A percentile compares a stretch with the other conserved stretches of the same genome.
Evolutionary conservation across 768 basidiomycete genomes (phyloP).

Genomic region (Tylopilus vinaceipallidus): DNA sequence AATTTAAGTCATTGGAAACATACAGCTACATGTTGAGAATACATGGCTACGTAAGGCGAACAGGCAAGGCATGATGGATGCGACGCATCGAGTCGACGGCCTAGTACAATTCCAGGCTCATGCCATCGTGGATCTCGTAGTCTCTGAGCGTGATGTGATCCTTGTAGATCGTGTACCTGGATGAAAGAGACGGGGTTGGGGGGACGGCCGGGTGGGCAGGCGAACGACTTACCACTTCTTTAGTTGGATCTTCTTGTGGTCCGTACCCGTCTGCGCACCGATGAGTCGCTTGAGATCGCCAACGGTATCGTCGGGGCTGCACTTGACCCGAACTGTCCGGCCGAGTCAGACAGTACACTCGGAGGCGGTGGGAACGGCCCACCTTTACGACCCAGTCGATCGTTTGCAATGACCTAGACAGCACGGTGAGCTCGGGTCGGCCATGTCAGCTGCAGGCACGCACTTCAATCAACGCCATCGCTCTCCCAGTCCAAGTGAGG

Average conservation of each 20-base stretch:
- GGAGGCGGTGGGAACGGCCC: not conserved
- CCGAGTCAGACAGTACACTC: slow-evolving; percentile 6
- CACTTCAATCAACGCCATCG: slow-evolving; percentile 59
- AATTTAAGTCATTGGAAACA: no score
- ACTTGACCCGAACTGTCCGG: slow-evolving; percentile 87
- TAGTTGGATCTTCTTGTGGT: slow-evolving; percentile 78
- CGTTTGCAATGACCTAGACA: slow-evolving; percentile 86
- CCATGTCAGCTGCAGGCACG: slow-evolving; percentile 3
- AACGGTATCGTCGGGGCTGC: slow-evolving; percentile 92
- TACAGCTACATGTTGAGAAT: slow-evolving; percentile 8
- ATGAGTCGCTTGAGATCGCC: slow-evolving; percentile 97
- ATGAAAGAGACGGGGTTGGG: not conserved
- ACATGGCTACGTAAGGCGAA: not conserved
- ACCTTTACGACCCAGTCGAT: slow-evolving; percentile 95
- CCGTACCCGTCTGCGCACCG: slow-evolving; percentile 93
- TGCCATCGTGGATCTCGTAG: slow-evolving; percentile 91
- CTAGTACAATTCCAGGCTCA: slow-evolving; percentile 92
- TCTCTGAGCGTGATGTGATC: slow-evolving; percentile 93
- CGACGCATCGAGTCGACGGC: slow-evolving; percentile 1
- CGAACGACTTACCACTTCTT: slow-evolving; percentile 84
- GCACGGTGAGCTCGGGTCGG: slow-evolving; percentile 2
- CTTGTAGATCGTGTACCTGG: slow-evolving; percentile 92
- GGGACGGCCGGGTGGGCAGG: not conserved
- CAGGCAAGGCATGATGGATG: not conserved
- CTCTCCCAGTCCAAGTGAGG: not conserved